phyloP scores from a whole-genome alignment of 306 rosid species.

The Prunus kanzakura region DNA sequence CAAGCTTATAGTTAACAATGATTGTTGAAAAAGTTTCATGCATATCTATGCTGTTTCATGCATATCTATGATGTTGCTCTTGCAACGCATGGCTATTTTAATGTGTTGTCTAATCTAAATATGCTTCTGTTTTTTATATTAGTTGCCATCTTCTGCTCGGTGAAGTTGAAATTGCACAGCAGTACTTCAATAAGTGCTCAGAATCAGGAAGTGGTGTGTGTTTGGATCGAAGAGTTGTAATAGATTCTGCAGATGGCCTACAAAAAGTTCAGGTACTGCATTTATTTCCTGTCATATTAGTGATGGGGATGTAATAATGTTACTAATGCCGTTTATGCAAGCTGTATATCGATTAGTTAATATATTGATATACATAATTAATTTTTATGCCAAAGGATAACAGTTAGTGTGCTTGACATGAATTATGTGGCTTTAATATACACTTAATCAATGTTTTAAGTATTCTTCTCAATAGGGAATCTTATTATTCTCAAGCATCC shows the following conservation, averaged over 20 bases:
- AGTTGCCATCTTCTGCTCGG: slow-evolving; percentile 93
- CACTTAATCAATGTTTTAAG: background rate
- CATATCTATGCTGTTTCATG: background rate
- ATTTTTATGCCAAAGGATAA: background rate
- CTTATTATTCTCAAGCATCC: background rate
- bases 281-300: slow-evolving; percentile 23
- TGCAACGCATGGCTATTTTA: background rate
- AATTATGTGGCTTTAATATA: background rate
- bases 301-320: slow-evolving; percentile 12
- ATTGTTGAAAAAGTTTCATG: background rate
- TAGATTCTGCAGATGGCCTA: slow-evolving; percentile 87
- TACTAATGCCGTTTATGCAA: background rate
- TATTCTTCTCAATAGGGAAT: background rate
- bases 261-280: slow-evolving; percentile 76
- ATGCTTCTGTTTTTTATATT: slow-evolving; percentile 22
- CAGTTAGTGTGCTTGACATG: background rate
- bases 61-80: background rate
- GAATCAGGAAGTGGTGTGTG: slow-evolving; percentile 58
- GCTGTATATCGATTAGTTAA: background rate
- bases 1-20: background rate
- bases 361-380: background rate
- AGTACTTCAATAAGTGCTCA: slow-evolving; percentile 53
- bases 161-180: slow-evolving; percentile 60
- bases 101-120: background rate
- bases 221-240: slow-evolving; percentile 76